Conservation (phyloP, 1,284 basidiomycete species). For the Fomes fomentarius region DNA sequence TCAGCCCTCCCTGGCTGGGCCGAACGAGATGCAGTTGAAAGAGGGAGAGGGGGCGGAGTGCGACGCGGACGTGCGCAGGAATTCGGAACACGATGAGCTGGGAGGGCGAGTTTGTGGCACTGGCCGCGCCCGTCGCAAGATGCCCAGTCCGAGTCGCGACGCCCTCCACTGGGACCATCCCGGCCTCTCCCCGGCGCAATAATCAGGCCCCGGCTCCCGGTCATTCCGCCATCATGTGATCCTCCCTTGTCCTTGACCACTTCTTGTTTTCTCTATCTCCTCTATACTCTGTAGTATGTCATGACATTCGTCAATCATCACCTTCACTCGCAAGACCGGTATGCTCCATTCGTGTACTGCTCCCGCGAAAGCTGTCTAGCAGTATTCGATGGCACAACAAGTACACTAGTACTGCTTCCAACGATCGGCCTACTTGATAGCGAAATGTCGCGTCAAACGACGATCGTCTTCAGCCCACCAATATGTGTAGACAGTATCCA, state of each 20-base stretch:
- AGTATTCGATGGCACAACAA: too few species aligned
- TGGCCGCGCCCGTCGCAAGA: constrained; percentile 14
- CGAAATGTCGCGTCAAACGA: not conserved
- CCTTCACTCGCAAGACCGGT: too few species aligned
- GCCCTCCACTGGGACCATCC: constrained; percentile 1
- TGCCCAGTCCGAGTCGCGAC: constrained; percentile 11
- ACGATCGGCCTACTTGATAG: not conserved
- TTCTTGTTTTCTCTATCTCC: too few species aligned
- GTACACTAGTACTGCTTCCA: too few species aligned
- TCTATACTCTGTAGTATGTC: too few species aligned
- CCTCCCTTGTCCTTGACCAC: not conserved
- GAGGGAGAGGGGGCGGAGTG: not conserved
- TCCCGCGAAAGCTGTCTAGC: too few species aligned
- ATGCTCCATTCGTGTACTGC: too few species aligned
- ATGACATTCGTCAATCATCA: too few species aligned
- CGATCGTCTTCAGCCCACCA: too few species aligned
- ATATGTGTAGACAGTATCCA: not conserved
- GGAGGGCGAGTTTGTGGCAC: too few species aligned
- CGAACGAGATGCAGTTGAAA: constrained; percentile 3
- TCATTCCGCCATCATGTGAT: not conserved
- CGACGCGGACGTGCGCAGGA: constrained; percentile 6
- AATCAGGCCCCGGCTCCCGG: constrained; percentile 7
- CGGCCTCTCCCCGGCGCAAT: not conserved
- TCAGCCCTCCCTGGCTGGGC: constrained; percentile 8
- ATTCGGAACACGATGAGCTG: constrained; percentile 2